phyloP scores from a whole-genome alignment of 495 filamentous ascomycete species.

The Usnea hakonensis region DNA sequence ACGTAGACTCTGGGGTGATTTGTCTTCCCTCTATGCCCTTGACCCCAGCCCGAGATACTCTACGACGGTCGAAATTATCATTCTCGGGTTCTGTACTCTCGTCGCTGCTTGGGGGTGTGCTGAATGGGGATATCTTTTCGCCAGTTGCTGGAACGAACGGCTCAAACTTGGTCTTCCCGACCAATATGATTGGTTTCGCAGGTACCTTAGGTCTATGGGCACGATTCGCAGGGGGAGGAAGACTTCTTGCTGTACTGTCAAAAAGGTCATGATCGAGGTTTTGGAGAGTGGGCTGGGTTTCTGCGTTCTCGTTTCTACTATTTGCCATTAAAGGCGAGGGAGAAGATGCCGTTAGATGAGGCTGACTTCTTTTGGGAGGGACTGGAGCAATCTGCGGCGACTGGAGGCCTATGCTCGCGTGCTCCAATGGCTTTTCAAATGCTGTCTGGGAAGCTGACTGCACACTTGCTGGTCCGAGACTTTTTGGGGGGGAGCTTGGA shows the following conservation, averaged over 20 bases:
- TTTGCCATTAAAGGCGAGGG: background rate
- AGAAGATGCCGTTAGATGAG: background rate
- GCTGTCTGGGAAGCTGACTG: constrained; percentile 21
- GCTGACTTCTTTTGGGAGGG: background rate
- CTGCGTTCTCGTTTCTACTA: background rate
- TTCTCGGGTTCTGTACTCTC: constrained; percentile 44
- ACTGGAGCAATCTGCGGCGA: constrained; percentile 1
- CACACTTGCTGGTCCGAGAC: constrained; percentile 18
- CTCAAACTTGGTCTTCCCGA: constrained; percentile 7
- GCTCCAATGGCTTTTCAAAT: constrained; percentile 20
- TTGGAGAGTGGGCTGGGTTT: background rate
- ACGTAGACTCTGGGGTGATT: constrained; percentile 44
- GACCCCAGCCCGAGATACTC: constrained; percentile 3
- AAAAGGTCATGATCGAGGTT: constrained; percentile 9
- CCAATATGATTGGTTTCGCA: constrained; percentile 34
- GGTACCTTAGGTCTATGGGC: constrained; percentile 72
- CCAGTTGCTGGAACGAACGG: constrained; percentile 24
- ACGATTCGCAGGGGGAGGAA: constrained; percentile 69
- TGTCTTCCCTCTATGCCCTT: background rate
- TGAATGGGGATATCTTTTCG: constrained; percentile 75
- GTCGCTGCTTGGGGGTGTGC: constrained; percentile 74
- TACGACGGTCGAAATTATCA: constrained; percentile 10
- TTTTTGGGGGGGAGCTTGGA: constrained; percentile 62
- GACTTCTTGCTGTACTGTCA: constrained; percentile 29
- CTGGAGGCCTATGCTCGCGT: constrained; percentile 3